Evolutionary conservation across 495 filamentous ascomycete genomes (phyloP), one percentile per base, ranked within the genome.

Genomic region (Acidomyces sp.): DNA sequence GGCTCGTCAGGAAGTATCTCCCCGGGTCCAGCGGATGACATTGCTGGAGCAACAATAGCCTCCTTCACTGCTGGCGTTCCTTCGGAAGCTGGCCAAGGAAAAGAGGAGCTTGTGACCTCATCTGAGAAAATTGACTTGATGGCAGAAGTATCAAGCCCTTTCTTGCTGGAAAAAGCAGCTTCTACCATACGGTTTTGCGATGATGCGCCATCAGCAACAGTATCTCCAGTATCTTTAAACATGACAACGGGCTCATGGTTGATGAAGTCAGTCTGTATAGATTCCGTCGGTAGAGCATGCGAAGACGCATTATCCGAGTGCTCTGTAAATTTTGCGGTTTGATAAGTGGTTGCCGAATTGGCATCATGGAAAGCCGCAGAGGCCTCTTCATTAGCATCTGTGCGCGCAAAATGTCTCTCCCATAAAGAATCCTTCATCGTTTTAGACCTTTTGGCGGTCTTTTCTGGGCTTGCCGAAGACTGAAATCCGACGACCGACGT

Each of bases 161-260:
- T 26, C 24, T 11, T 34, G 4, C 13, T 12, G 7, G 16, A 24
- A 19, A 37, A 17, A 2, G 34, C 39, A 4, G 27, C 25, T 13
- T 43, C 27, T n/a, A 47, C 10, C 37, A 47, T 36, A 6, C 43
- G 15, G 10, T 25, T 19, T 24, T 52, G 43, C 27, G 10, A 24
- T 1, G 43, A 47, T 4, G 9, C 11, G 10, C 11, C 20, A 13
- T 47, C 48, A 7, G 24, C 39, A 6, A 39, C 39, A 4, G 48
- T 52, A 23, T 28, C 39, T 18, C 48, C 48, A 33, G 25, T 33
- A n/a, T 52, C 43, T 11, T 25, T 30, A 28, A 54, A 54, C 51
- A 54, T 47, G 17, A 45, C 43, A 25, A 19, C 26, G 2, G 51
- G 51, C 21, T 54, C 42, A 24, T 54, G 51, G 15, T 39, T 23